A percentile compares a stretch with the other conserved stretches of the same genome.
Conservation (phyloP, 805 yeast species). For the Torulaspora delbrueckii region DNA sequence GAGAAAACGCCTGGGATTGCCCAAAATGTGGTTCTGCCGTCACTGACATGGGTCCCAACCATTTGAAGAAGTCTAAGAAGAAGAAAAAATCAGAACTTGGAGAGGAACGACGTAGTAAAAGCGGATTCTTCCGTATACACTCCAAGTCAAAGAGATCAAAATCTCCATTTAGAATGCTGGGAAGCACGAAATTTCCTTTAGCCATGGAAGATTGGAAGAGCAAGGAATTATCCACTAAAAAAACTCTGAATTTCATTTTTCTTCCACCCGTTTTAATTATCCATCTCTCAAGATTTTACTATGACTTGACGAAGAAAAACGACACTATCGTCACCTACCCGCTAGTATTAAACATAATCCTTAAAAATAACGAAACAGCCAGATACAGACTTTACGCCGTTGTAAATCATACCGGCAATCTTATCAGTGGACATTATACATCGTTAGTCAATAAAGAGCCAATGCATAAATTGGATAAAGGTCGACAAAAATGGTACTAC, state of each 20-base stretch:
- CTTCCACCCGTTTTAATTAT: slow-evolving; percentile 76
- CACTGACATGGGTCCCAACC: slow-evolving; percentile 5
- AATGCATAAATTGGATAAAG: slow-evolving; percentile 32
- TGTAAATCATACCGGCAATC: slow-evolving; percentile 66
- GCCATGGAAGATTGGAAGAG: slow-evolving; percentile 38
- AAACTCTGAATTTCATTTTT: slow-evolving; percentile 68
- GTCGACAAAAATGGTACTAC: slow-evolving; percentile 56
- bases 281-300: slow-evolving; percentile 75
- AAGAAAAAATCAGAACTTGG: slow-evolving; percentile 10
- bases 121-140: slow-evolving; percentile 20
- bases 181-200: slow-evolving; percentile 1
- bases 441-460: slow-evolving; percentile 51
- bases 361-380: slow-evolving; percentile 33
- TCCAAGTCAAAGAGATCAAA: slow-evolving; percentile 26
- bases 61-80: slow-evolving; percentile 27
- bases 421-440: slow-evolving; percentile 75
- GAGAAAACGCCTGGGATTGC: slow-evolving; percentile 82
- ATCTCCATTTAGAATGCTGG: slow-evolving; percentile 15
- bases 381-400: slow-evolving; percentile 56
- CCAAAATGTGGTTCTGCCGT: slow-evolving; percentile 50
- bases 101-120: slow-evolving; percentile 23
- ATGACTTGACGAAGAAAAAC: slow-evolving; percentile 50
- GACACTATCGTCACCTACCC: slow-evolving; percentile 53
- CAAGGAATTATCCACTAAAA: slow-evolving; percentile 45
- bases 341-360: slow-evolving; percentile 44